Conservation (phyloP, 2,329 filamentous ascomycete species). For the Aspergillus quadrilineatus region DNA sequence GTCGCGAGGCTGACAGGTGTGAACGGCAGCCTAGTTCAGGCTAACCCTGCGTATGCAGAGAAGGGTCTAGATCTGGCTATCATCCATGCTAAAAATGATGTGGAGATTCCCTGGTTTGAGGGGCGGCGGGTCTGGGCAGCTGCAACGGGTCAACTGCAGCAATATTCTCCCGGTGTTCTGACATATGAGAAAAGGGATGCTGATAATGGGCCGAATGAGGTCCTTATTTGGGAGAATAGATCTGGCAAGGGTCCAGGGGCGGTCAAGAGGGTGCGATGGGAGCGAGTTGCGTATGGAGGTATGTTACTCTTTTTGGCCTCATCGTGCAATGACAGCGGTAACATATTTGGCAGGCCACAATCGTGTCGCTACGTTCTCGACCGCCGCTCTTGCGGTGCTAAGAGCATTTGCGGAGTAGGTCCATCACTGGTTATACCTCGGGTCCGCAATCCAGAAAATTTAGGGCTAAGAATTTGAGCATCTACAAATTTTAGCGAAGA, state of each 20-base stretch:
- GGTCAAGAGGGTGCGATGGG: conserved; percentile 45
- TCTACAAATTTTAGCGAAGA: neutral
- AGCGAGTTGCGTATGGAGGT: conserved; percentile 46
- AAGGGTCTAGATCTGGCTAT: conserved; percentile 64
- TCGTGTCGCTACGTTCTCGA: conserved; percentile 41
- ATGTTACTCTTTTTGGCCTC: conserved; percentile 18
- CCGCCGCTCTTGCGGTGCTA: conserved; percentile 39
- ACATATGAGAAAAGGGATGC: conserved; percentile 29
- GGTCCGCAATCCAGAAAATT: too few species aligned
- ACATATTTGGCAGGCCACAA: conserved; percentile 36
- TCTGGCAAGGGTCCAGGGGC: conserved; percentile 15
- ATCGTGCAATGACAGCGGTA: neutral
- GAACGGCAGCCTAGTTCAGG: conserved; percentile 38
- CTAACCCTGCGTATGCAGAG: conserved; percentile 54
- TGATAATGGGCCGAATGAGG: conserved; percentile 32
- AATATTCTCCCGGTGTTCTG: conserved; percentile 29
- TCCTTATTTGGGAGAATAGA: conserved; percentile 40
- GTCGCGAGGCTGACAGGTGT: conserved; percentile 49
- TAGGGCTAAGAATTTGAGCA: too few species aligned
- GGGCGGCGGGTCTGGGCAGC: conserved; percentile 42
- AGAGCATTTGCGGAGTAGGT: conserved; percentile 37
- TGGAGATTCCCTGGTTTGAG: conserved; percentile 71
- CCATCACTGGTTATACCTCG: neutral
- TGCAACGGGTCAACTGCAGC: conserved; percentile 32
- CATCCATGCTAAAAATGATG: conserved; percentile 77